Evolutionary conservation across 2,329 filamentous ascomycete genomes (phyloP).

Genomic region (Aureobasidium sp.): DNA sequence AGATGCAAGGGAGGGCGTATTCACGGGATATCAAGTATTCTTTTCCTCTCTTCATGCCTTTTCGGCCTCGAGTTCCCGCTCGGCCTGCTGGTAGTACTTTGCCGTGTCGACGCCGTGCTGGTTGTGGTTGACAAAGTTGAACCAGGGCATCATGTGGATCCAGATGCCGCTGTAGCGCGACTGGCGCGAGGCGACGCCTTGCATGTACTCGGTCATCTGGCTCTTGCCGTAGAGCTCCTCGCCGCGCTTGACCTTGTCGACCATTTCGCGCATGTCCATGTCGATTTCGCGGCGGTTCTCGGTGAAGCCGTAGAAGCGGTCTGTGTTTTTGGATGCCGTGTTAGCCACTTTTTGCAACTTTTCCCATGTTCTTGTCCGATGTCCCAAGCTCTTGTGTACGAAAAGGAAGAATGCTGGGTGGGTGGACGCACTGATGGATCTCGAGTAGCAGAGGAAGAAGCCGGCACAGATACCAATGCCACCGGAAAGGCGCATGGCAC

Average conservation of each 20-base stretch:
- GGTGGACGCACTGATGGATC: conserved; percentile 65
- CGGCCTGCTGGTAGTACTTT: conserved; percentile 95
- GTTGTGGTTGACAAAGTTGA: conserved; percentile 96
- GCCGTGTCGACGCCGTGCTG: conserved; percentile 94
- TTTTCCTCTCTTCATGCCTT: conserved; percentile 23
- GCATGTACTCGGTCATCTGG: conserved; percentile 75
- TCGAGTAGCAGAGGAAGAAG: conserved; percentile 78
- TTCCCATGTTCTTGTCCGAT: neutral
- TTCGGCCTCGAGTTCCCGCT: conserved; percentile 86
- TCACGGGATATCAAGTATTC: neutral
- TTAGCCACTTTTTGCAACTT: neutral
- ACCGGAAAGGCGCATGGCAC: conserved; percentile 71
- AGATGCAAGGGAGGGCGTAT: neutral
- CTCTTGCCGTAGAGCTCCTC: conserved; percentile 83
- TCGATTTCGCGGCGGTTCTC: conserved; percentile 90
- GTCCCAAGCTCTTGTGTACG: too few relatives aligned
- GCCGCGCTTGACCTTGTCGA: conserved; percentile 86
- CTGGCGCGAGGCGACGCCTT: conserved; percentile 87
- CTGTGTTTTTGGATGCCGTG: conserved; percentile 40
- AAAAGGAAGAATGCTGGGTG: too few relatives aligned
- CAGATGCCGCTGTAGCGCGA: conserved; percentile 85
- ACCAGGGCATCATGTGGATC: conserved; percentile 82
- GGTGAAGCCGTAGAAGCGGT: conserved; percentile 89
- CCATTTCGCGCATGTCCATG: conserved; percentile 98
- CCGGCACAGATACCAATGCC: conserved; percentile 69